Evolutionary conservation across 768 basidiomycete genomes (phyloP), one percentile per base, ranked within the genome.

Genomic region (Auricularia sp.): DNA sequence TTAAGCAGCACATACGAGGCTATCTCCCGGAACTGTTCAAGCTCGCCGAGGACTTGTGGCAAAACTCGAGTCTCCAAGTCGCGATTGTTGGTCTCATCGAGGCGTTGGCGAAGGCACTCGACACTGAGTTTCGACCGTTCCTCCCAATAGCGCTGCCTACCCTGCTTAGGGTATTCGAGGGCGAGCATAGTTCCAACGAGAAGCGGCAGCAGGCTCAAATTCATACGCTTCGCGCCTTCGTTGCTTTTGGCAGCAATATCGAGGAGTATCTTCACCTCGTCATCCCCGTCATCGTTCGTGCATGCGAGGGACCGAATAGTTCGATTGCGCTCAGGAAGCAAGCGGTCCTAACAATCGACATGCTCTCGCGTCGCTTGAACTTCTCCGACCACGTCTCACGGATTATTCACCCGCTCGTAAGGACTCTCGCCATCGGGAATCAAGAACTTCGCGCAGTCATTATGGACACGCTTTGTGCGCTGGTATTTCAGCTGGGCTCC

Each of bases 191-290:
- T 8, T 56, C 37, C 29, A 87, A 82, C 16, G 94, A 96, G 64
- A 89, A 92, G 72, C 80, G 89, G 36, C 83, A 85, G 69, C 77
- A 77, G 62, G 90, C 88, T 0, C 92, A 94, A 68, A 88, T 91
- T 72, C 93, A 94, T 72, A 88, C 98, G 65, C 92, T 98, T 65
- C 92, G 95, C 71, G 94, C 96, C 0, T 92, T 98, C 74, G 82
- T 92, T 69, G 93, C 94, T 0, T 98, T 99, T 71, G 97, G 97
- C 3, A 82, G 91, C 2, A 98, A 95, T 74, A 90, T 98, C 66
- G 97, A 99, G 73, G 97, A 99, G 73, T 98, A 98, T 75, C 81
- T 98, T 16, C 96, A 98, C 75, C 87, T 99, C 45, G 89, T 98
- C 67, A 90, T 99, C 62, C 97, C 97, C 0, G 88, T 95, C 68